Base-by-base conservation (phyloP, 1,284 basidiomycete genomes). In the Cryptococcus sp. region DNA sequence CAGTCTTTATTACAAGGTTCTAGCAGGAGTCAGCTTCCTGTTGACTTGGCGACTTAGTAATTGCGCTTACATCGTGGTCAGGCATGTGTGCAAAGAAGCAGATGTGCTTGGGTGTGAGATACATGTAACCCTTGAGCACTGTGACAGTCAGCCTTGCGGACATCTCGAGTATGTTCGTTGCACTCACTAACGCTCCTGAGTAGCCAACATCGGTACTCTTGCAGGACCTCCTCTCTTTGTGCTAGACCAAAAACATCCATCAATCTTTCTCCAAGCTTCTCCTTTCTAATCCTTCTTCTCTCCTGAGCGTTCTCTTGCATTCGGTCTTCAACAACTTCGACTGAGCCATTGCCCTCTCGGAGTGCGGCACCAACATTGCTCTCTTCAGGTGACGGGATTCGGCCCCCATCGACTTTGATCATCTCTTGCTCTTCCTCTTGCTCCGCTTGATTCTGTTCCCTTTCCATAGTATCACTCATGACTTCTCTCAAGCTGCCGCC, bases 21-120 rank as follows among this genome's bases (percentile, higher is more conserved):
- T 93, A 62, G 51, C 38, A 46, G 52, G 15, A 49, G 33, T 41
- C 30, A 43, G 43, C 49, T 43, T 68, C 15, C 68, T 52, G 10
- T 45, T 35, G 2, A 23, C 10, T 3, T 42, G 32, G 30, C 10
- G 44, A 13, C 23, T 34, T 44, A 38, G 23, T 47, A 42, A 45
- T 36, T 10, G 1, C 0, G 65, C 78, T 48, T 60, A 90, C 90
- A 82, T 94, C 90, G 79, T 86, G 81, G 23, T 85, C 81, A 5
- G 90, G 89, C 82, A 98, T 86, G 72, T 95, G 92, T 0, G 95
- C 95, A 73, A 97, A 98, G 79, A 98, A 98, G 78, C 94, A 97
- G 32, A 98, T 76, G 68, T 95, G 89, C 4, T 86, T 84, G 62
- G 88, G 88, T 2, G 95, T 97, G 46, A 98, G 80, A 73, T 95